Conservation (phyloP, 306 rosid genomes). For the Clitoria ternatea region DNA sequence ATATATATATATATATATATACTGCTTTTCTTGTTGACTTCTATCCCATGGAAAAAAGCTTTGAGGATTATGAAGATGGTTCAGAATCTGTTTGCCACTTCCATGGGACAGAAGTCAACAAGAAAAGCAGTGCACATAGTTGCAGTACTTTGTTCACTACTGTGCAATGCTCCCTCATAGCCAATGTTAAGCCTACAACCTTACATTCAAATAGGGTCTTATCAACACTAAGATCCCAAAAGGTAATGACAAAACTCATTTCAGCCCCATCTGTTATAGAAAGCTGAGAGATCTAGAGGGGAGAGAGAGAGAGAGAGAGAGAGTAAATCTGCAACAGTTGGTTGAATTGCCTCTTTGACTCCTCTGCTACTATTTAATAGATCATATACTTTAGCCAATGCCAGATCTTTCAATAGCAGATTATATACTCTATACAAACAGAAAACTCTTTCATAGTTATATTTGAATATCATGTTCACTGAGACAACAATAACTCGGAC, state of each 20-base stretch:
- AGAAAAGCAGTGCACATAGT: not conserved
- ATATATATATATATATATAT: too few species aligned
- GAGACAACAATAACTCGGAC: not conserved
- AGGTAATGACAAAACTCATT: not conserved
- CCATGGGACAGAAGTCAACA: not conserved
- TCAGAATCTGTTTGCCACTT: not conserved
- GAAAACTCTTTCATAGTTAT: not conserved
- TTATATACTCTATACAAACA: not conserved
- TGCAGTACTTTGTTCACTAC: not conserved
- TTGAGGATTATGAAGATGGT: not conserved
- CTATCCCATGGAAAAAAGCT: not conserved
- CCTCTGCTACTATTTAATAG: not conserved
- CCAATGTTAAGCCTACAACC: not conserved
- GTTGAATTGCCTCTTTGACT: not conserved
- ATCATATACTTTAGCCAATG: slow-evolving; percentile 1
- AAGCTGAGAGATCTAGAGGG: too few species aligned
- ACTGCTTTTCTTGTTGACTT: not conserved
- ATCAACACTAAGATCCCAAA: not conserved
- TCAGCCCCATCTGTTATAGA: not conserved
- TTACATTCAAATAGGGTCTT: not conserved
- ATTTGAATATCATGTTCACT: not conserved
- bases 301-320: too few species aligned
- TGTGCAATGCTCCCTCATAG: not conserved
- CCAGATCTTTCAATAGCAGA: not conserved
- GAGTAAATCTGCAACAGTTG: not conserved